Conservation (phyloP, 116 monocot genomes). For the Cymodocea nodosa region DNA sequence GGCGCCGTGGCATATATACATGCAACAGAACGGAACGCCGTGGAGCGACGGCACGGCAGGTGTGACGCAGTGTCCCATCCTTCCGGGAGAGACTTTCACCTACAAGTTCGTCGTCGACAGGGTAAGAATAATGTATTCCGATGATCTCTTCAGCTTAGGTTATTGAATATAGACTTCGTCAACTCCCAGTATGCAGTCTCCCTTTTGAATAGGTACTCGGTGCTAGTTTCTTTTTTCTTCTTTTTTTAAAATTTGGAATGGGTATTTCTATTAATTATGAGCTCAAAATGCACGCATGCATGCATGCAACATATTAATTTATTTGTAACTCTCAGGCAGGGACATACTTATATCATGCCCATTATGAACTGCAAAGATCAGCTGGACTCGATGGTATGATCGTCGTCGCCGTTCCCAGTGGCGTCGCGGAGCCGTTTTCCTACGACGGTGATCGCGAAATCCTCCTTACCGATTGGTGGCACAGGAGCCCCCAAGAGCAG, state of each 20-base stretch:
- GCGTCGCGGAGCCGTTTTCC: slow-evolving; percentile 38
- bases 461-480: slow-evolving; percentile 87
- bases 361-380: slow-evolving; percentile 81
- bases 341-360: slow-evolving; percentile 75
- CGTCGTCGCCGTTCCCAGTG: slow-evolving; percentile 24
- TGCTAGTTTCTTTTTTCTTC: no score
- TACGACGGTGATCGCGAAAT: slow-evolving; percentile 60
- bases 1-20: neutral
- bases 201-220: no score
- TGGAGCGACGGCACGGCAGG: slow-evolving; percentile 72
- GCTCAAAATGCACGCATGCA: no score
- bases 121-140: slow-evolving; percentile 10
- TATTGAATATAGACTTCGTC: no score
- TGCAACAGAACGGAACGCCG: slow-evolving; percentile 50
- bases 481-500: slow-evolving; percentile 53
- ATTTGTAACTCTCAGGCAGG: slow-evolving; percentile 57
- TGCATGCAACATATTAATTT: no score
- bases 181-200: no score
- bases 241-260: no score
- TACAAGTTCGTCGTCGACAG: slow-evolving; percentile 59
- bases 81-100: slow-evolving; percentile 51
- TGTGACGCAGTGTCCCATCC: slow-evolving; percentile 67
- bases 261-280: no score
- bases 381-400: slow-evolving; percentile 65
- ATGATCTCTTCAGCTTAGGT: no score